These are phyloP conservation scores for Xylaria intraflava DNA, from an alignment of 495 filamentous ascomycete species.

Conservation along the genomic window DNA sequence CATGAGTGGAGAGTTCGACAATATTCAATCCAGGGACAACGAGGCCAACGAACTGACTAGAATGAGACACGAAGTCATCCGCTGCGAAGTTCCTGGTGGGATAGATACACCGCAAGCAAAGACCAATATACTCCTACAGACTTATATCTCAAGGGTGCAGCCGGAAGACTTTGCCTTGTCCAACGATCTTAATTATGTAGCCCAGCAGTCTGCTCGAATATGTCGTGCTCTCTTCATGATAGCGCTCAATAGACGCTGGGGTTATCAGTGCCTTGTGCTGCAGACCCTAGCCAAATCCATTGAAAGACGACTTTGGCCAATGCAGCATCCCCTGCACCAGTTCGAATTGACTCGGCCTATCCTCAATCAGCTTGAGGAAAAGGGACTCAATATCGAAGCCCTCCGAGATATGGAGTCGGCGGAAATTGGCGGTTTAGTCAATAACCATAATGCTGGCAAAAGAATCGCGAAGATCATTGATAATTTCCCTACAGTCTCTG, in stretches of 20 bases:
- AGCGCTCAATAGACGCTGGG: slow-evolving; percentile 88
- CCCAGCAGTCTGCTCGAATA: slow-evolving; percentile 91
- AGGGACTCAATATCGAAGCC: slow-evolving; percentile 66
- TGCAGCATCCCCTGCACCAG: slow-evolving; percentile 89
- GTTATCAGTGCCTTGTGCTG: slow-evolving; percentile 84
- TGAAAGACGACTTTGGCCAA: slow-evolving; percentile 90
- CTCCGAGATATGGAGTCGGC: slow-evolving; percentile 86
- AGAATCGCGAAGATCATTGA: slow-evolving; percentile 73
- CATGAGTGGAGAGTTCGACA: slow-evolving; percentile 94
- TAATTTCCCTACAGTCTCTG: slow-evolving; percentile 83
- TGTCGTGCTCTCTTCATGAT: slow-evolving; percentile 96
- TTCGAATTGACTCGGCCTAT: slow-evolving; percentile 85
- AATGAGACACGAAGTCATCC: slow-evolving; percentile 57
- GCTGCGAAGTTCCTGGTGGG: slow-evolving; percentile 66
- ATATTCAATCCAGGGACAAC: slow-evolving; percentile 83
- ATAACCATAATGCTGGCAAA: slow-evolving; percentile 79
- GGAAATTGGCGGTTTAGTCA: slow-evolving; percentile 87
- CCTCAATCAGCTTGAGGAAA: slow-evolving; percentile 73
- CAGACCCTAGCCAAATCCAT: slow-evolving; percentile 91
- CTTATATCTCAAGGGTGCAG: slow-evolving; percentile 83
- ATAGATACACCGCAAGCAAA: slow-evolving; percentile 79
- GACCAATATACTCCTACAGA: slow-evolving; percentile 90
- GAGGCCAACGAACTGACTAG: slow-evolving; percentile 72
- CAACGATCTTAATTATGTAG: slow-evolving; percentile 89
- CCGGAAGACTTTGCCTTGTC: slow-evolving; percentile 88